Base-by-base conservation (phyloP, 2,329 filamentous ascomycete genomes). In the Stagonosporopsis chrysanthemi region DNA sequence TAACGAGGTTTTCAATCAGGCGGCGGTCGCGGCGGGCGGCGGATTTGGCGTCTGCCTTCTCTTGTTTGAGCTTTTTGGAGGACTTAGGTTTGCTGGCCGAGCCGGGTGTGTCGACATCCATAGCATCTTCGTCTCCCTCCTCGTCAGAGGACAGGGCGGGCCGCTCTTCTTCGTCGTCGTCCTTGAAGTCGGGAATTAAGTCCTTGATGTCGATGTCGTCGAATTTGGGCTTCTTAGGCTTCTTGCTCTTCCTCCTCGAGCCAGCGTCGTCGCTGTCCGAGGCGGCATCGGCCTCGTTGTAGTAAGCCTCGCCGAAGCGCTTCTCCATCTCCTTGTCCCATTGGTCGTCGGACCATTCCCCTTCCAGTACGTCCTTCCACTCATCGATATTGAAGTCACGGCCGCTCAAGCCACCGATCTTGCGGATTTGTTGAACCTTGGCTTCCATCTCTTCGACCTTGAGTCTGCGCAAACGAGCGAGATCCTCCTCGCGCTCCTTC, bases 131-230 rank as follows among this genome's bases (percentile, higher is more conserved):
- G 24, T 84, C 81, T 1, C 78, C 80, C 61, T 74, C 64, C 6
- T 70, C 67, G 49, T 73, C 76, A 31, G 82, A 83, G 9, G 81
- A 79, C 73, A 96, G 94, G 55, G 84, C 85, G 69, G 91, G 87
- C 56, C 94, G 82, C 66, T 83, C 85, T 31, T 87, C 88, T n/a
- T 86, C 85, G n/a, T 84, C 82, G 4, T 83, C 85, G 24, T 91
- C 90, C 19, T 91, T 86, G 71, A 96, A 97, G 60, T 96, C 91
- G 1, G 92, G 92, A 26, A 97, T 81, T 47, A 97, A 83, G 75
- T 97, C 94, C 60, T 90, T 92, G 79, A 99, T 98, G 73, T 98
- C 93, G 68, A 99, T 97, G 73, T 99, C 95, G 68, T 97, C 91
- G 90, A 94, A 99, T 61, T 87, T 90, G 9, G 91, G 92, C 79